phyloP scores from a whole-genome alignment of 768 basidiomycete genomes.

The Leucosporidium creatinivorum region DNA sequence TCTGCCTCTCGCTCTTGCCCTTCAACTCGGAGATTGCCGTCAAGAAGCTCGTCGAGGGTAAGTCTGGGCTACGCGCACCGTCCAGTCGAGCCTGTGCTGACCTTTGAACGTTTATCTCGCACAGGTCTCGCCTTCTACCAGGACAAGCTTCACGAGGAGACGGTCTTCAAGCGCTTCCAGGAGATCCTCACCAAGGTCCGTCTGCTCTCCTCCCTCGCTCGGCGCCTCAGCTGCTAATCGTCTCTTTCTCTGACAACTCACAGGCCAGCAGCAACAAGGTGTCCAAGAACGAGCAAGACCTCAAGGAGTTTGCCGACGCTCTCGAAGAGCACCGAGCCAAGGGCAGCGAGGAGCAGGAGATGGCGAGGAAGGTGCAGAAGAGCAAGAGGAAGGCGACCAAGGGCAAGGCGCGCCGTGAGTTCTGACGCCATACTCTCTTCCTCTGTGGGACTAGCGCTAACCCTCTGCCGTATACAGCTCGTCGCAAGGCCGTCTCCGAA shows the following conservation, averaged over 20 bases:
- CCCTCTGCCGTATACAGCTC: background rate
- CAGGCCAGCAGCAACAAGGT: constrained; percentile 84
- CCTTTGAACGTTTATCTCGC: background rate
- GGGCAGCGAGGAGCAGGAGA: constrained; percentile 81
- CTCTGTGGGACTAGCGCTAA: background rate
- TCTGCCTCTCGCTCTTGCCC: constrained; percentile 83
- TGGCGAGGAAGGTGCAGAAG: constrained; percentile 30
- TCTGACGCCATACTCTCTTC: background rate
- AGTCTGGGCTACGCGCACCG: constrained; percentile 14
- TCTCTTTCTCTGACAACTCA: background rate
- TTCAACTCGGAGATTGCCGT: constrained; percentile 96
- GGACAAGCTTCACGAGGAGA: constrained; percentile 86
- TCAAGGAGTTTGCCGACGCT: constrained; percentile 90
- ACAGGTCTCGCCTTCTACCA: constrained; percentile 73
- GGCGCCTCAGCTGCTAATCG: background rate
- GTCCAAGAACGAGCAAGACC: constrained; percentile 83
- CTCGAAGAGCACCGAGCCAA: constrained; percentile 72
- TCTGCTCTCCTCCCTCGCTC: background rate
- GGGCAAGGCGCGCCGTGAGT: constrained; percentile 3
- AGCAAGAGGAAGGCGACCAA: constrained; percentile 6
- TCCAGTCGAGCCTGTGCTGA: background rate
- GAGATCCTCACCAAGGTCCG: constrained; percentile 85
- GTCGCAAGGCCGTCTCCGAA: too few relatives aligned
- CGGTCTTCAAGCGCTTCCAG: constrained; percentile 69
- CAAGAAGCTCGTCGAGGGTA: constrained; percentile 86